Base-by-base conservation (phyloP, 2,329 filamentous ascomycete genomes). In the Ophiostoma australiae region DNA sequence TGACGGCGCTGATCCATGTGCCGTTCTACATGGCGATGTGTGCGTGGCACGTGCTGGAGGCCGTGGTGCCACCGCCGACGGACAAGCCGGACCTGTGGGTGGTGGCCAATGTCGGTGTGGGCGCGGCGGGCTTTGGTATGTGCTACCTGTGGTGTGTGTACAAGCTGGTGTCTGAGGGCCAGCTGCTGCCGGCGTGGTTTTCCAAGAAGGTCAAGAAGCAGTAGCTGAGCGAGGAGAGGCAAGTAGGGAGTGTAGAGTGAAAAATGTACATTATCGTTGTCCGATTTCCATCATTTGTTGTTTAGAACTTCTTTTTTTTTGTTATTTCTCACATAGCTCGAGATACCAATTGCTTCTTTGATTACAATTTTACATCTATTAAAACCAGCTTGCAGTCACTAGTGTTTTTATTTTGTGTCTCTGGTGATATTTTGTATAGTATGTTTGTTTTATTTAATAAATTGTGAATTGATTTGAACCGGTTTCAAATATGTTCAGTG, bases 61-160 rank as follows among this genome's bases (percentile, higher is more conserved):
- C 86, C 1, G 88, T 89, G 72, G 80, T 93, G 0, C 73, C 79
- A 11, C 89, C 94, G 17, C 94, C 94, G 4, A 76, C 82, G 0
- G 84, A 86, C 72, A 97, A 97, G 80, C 95, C 95, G 0, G 95
- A 99, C 81, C 82, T 99, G 1, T 99, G 94, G 94, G 90, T 96
- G 3, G 94, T 99, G 2, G 86, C 89, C 15, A 99, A 99, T 77
- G 93, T 95, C 10, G 88, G 93, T 23, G 81, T 98, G 31, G 95
- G 95, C 8, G 92, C 92, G 31, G 89, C 87, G 4, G 95, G 93
- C 0, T 99, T 98, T 78, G 87, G 87, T 0, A 81, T 97, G 44
- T 96, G 93, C 79, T 98, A 97, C 79, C 77, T 95, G 8, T 99
- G 95, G 95, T 97, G 94, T 79, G 80, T 95, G 73, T 90, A 88